phyloP scores from a whole-genome alignment of 1,284 basidiomycete species.

The Lentinula novae-zelandiae region DNA sequence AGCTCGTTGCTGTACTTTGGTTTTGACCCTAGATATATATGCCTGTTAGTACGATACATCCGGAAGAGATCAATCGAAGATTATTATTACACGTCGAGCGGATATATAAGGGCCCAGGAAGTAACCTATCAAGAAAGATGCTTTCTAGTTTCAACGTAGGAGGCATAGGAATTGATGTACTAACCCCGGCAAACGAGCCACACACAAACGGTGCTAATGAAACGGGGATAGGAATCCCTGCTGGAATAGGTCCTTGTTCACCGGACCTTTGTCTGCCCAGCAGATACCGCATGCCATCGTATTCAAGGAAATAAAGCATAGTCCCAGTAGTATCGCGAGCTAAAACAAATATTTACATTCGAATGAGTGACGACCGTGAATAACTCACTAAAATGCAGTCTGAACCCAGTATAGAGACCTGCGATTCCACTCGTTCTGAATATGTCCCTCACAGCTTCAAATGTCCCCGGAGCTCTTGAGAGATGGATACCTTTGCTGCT shows the following conservation, averaged over 20 bases:
- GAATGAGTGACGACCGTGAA: background rate
- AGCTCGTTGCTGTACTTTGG: conserved; percentile 87
- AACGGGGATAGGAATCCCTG: conserved; percentile 74
- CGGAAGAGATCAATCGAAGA: background rate
- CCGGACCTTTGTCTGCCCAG: conserved; percentile 68
- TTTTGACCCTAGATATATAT: conserved; percentile 70
- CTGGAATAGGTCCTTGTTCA: conserved; percentile 70
- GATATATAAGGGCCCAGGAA: conserved; percentile 83
- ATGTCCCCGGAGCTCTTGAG: conserved; percentile 68
- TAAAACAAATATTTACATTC: conserved; percentile 24
- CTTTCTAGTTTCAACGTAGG: background rate
- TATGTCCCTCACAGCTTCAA: conserved; percentile 71
- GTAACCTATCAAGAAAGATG: conserved; percentile 37
- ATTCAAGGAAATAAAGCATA: conserved; percentile 83
- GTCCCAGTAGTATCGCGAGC: conserved; percentile 82
- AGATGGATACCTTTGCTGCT: conserved; percentile 67
- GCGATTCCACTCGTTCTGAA: conserved; percentile 60
- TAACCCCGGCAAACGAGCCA: conserved; percentile 77
- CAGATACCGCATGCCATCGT: conserved; percentile 79
- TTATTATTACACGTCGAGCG: conserved; percentile 73
- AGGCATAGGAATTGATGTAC: conserved; percentile 1
- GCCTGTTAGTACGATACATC: background rate
- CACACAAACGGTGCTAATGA: conserved; percentile 83
- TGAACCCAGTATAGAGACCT: conserved; percentile 83
- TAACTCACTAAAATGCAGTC: conserved; percentile 70